These are phyloP conservation scores for Colletotrichum abscissum DNA, from an alignment of 2,329 filamentous ascomycete species.

Conservation along the genomic window DNA sequence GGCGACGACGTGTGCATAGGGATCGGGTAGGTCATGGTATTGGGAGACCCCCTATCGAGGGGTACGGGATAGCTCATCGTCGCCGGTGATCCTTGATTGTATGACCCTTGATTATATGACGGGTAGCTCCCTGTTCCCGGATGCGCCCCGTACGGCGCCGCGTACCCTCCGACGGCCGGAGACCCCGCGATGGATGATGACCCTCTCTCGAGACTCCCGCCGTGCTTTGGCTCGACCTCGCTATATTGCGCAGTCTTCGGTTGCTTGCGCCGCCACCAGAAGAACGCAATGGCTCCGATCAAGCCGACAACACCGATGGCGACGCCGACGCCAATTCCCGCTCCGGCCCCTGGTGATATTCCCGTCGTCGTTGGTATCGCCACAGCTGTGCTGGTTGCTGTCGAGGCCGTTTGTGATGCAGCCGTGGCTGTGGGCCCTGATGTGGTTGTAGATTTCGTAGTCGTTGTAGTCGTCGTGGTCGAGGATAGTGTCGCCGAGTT, in stretches of 20 bases:
- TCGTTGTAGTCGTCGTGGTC: conserved; percentile 8
- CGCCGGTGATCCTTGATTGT: background rate
- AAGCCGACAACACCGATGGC: conserved; percentile 41
- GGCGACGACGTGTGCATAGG: background rate
- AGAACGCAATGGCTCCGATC: conserved; percentile 39
- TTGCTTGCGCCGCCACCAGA: conserved; percentile 42
- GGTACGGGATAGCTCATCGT: background rate
- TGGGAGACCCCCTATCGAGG: background rate
- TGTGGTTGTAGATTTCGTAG: conserved; percentile 4
- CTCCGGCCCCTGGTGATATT: conserved; percentile 44
- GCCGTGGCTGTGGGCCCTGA: background rate
- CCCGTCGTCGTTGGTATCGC: conserved; percentile 19
- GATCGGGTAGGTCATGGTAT: background rate
- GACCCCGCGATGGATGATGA: conserved; percentile 18
- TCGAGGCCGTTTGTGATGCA: conserved; percentile 1
- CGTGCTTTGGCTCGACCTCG: conserved; percentile 27
- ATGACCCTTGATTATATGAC: background rate
- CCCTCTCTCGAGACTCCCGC: background rate
- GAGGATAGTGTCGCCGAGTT: conserved; percentile 12
- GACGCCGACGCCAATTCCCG: conserved; percentile 46
- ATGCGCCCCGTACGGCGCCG: conserved; percentile 8
- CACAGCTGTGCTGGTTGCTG: conserved; percentile 12
- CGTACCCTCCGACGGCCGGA: conserved; percentile 12
- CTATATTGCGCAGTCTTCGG: conserved; percentile 21
- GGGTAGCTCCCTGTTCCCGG: background rate